phyloP scores from a whole-genome alignment of 2,329 filamentous ascomycete species.

The Colletotrichum karsti region DNA sequence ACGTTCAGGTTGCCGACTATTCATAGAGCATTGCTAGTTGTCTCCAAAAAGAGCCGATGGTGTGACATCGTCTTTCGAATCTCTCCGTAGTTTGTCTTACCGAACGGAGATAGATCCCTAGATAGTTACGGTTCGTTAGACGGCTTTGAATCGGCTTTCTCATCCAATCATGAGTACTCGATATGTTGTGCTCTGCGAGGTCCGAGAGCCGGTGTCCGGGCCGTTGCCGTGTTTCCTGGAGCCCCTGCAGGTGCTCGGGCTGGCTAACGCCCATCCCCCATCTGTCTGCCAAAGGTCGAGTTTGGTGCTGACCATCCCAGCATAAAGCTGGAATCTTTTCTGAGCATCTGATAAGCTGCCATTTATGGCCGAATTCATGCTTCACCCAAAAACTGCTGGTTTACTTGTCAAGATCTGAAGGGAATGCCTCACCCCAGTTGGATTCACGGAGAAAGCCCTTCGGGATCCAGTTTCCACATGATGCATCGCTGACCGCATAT shows the following conservation, averaged over 20 bases:
- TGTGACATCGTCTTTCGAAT: not conserved
- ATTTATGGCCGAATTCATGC: too few relatives aligned
- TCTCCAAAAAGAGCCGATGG: not conserved
- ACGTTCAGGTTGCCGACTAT: too few relatives aligned
- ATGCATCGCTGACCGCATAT: not conserved
- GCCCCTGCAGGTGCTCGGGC: too few relatives aligned
- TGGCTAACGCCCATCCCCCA: too few relatives aligned
- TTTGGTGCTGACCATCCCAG: too few relatives aligned
- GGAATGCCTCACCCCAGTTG: not conserved
- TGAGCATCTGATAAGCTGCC: too few relatives aligned
- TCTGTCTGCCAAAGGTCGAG: too few relatives aligned
- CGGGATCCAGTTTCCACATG: not conserved
- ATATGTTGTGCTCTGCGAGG: not conserved
- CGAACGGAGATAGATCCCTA: not conserved
- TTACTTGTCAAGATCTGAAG: too few relatives aligned
- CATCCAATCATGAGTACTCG: not conserved
- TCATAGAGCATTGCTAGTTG: too few relatives aligned
- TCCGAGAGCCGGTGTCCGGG: constrained; percentile 4
- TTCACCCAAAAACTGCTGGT: too few relatives aligned
- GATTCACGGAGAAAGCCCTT: not conserved
- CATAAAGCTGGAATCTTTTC: too few relatives aligned
- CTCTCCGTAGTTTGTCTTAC: not conserved
- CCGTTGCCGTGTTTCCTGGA: not conserved
- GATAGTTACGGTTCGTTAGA: not conserved
- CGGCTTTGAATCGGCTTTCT: not conserved